Percentiles rank a stretch among this genome's conserved stretches.
These are phyloP conservation scores for Massarina eburnea DNA, from an alignment of 2,329 filamentous ascomycete species.

Conservation along the genomic window DNA sequence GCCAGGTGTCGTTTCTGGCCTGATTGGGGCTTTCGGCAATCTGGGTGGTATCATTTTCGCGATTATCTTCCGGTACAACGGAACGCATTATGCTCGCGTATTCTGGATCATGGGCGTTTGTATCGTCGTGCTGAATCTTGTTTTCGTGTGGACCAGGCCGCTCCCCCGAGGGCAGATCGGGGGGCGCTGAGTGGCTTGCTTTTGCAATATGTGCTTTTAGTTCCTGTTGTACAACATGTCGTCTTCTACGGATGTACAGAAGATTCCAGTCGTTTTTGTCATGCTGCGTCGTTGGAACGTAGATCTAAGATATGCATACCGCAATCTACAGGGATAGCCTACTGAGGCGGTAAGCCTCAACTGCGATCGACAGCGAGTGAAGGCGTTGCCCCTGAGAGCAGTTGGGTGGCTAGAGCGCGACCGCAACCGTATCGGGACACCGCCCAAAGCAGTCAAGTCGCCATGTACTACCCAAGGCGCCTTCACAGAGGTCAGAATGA, in stretches of 20 bases:
- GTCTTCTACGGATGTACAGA: background rate
- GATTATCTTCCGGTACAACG: conserved; percentile 77
- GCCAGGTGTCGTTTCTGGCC: conserved; percentile 66
- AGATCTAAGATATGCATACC: too few species aligned
- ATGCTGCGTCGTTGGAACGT: too few species aligned
- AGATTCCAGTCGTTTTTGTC: background rate
- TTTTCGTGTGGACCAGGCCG: conserved; percentile 64
- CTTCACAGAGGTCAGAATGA: too few species aligned
- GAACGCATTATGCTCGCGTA: conserved; percentile 66
- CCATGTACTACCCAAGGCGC: too few species aligned
- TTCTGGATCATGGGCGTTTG: conserved; percentile 85
- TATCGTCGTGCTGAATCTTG: conserved; percentile 68
- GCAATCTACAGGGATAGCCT: too few species aligned
- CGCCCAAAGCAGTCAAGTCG: too few species aligned
- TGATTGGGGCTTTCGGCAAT: conserved; percentile 79
- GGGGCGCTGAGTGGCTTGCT: conserved; percentile 33
- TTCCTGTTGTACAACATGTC: background rate
- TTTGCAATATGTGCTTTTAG: background rate
- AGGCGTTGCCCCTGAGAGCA: too few species aligned
- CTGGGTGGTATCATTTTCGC: conserved; percentile 84
- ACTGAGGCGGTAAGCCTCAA: too few species aligned
- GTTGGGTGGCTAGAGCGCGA: too few species aligned
- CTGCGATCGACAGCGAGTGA: too few species aligned
- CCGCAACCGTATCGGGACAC: too few species aligned
- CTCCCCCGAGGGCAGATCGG: conserved; percentile 58